A percentile compares a stretch with the other conserved stretches of the same genome.
phyloP scores from a whole-genome alignment of 1,139 yeast genomes.

The Candida glucosophila region DNA sequence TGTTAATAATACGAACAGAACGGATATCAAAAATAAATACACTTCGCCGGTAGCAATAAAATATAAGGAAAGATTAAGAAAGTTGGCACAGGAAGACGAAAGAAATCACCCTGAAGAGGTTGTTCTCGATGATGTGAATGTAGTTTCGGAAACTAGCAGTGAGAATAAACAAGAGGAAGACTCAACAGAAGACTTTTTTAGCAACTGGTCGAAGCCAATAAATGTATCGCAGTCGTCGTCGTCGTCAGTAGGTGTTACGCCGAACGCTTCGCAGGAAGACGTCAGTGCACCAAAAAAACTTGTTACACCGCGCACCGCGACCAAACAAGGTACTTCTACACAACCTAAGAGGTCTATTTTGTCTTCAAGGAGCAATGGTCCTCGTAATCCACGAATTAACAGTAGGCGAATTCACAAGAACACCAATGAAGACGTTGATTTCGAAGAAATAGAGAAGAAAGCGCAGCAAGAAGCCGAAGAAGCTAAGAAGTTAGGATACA shows the following conservation, averaged over 20 bases:
- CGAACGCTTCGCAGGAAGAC: constrained; percentile 33
- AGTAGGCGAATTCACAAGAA: constrained; percentile 41
- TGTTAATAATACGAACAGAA: constrained; percentile 33
- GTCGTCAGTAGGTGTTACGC: constrained; percentile 42
- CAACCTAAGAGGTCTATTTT: constrained; percentile 26
- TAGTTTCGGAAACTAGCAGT: constrained; percentile 26
- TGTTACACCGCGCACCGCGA: constrained; percentile 17
- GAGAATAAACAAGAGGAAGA: too few species aligned
- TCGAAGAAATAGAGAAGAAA: constrained; percentile 82
- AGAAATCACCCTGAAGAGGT: constrained; percentile 58
- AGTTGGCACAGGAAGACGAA: constrained; percentile 60
- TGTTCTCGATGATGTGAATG: constrained; percentile 47
- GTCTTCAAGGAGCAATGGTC: constrained; percentile 34
- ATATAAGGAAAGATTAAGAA: constrained; percentile 72
- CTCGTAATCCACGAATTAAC: constrained; percentile 49
- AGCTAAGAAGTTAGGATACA: constrained; percentile 63
- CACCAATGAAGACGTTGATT: constrained; percentile 64
- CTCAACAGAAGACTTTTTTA: constrained; percentile 80
- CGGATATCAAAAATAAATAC: constrained; percentile 71
- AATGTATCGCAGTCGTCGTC: constrained; percentile 47
- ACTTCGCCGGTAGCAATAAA: constrained; percentile 68
- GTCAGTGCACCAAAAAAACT: constrained; percentile 16
- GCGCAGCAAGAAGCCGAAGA: constrained; percentile 80
- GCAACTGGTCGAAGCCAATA: constrained; percentile 81
- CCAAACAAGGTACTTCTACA: constrained; percentile 13